Evolutionary conservation across 73 alveolate species (phyloP).

Genomic region (Paramecium octaurelia): DNA sequence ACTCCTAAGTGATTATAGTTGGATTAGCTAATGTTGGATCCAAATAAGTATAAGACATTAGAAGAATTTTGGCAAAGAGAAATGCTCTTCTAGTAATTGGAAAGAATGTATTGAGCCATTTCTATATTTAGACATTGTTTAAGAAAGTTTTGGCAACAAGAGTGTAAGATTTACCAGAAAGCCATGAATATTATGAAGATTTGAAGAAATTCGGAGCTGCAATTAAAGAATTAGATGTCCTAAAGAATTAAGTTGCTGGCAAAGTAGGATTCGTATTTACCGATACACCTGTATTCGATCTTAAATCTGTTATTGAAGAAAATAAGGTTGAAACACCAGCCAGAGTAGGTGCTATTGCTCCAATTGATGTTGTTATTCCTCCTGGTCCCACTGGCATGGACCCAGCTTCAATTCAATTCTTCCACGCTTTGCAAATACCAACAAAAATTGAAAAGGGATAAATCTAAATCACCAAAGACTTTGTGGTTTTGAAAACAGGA

Average conservation of each 20-base stretch:
- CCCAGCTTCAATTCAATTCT: slow-evolving; percentile 98
- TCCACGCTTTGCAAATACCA: slow-evolving; percentile 94
- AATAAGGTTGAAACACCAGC: slow-evolving; percentile 94
- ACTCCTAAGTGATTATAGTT: background rate
- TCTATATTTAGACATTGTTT: background rate
- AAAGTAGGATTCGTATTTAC: slow-evolving; percentile 93
- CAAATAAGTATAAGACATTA: slow-evolving; percentile 22
- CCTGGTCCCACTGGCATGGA: slow-evolving; percentile 99
- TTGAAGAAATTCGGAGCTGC: background rate
- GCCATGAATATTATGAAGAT: slow-evolving; percentile 23
- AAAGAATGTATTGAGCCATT: background rate
- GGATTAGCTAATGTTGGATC: slow-evolving; percentile 44
- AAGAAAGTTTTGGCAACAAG: slow-evolving; percentile 24
- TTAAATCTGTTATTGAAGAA: slow-evolving; percentile 77
- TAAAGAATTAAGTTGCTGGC: slow-evolving; percentile 57
- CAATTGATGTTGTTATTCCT: slow-evolving; percentile 95
- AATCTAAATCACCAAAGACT: slow-evolving; percentile 96
- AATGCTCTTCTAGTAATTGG: slow-evolving; percentile 35
- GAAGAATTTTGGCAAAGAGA: slow-evolving; percentile 26
- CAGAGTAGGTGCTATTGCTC: slow-evolving; percentile 95
- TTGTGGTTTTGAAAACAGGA: slow-evolving; percentile 81
- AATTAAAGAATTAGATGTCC: background rate
- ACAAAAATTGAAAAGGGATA: slow-evolving; percentile 99
- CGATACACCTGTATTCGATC: slow-evolving; percentile 85
- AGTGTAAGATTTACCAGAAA: background rate